These are phyloP conservation scores for Favolaschia claudopus DNA, from an alignment of 768 basidiomycete genomes.

Conservation along the genomic window DNA sequence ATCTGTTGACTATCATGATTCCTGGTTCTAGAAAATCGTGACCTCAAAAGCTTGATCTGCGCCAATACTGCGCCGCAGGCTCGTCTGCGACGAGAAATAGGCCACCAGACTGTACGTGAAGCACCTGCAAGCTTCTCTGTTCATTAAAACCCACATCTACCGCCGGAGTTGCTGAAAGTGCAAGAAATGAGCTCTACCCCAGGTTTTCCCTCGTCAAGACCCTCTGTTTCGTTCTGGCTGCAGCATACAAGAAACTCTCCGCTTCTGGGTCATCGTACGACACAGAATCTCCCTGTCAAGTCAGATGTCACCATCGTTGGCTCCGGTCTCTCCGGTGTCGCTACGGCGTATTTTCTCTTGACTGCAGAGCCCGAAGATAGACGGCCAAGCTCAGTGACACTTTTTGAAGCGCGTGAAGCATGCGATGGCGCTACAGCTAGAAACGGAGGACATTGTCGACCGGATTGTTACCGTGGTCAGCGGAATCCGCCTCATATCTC, in stretches of 20 bases:
- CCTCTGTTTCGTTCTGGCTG: conserved; percentile 30
- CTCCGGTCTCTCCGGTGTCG: conserved; percentile 56
- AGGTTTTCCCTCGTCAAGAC: conserved; percentile 21
- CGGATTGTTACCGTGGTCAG: conserved; percentile 35
- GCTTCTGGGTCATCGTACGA: conserved; percentile 29
- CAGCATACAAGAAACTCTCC: conserved; percentile 29
- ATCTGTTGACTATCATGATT: no score
- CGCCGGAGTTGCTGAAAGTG: no score
- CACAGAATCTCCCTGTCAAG: conserved; percentile 17
- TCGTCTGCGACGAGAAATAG: no score
- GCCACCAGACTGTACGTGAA: no score
- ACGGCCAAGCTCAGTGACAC: conserved; percentile 50
- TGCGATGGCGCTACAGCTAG: conserved; percentile 64
- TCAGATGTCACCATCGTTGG: conserved; percentile 55
- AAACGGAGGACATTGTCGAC: conserved; percentile 61
- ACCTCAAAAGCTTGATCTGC: no score
- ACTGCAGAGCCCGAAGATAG: neutral
- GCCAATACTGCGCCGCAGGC: no score
- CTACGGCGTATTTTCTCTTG: neutral
- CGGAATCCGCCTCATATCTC: neutral
- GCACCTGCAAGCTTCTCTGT: no score
- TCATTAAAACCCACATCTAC: no score
- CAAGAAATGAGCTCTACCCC: no score
- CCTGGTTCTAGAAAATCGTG: no score
- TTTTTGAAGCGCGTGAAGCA: conserved; percentile 68